phyloP scores from a whole-genome alignment of 2,329 filamentous ascomycete genomes.

The Cladosporium sp. region DNA sequence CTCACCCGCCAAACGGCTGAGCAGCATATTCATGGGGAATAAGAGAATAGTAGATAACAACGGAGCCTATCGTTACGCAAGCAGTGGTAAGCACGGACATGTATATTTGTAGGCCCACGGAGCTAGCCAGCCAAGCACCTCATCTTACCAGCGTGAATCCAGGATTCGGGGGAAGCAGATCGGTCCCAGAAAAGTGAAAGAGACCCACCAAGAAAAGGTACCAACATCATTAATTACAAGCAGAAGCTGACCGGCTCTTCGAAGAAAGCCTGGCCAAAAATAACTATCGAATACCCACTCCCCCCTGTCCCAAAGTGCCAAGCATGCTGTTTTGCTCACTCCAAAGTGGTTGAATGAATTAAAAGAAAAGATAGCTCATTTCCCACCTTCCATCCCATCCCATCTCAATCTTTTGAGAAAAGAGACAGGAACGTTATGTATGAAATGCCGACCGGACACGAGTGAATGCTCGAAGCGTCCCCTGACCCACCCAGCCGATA shows the following conservation, averaged over 20 bases:
- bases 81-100: too few relatives aligned
- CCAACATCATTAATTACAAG: too few relatives aligned
- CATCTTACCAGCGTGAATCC: neutral
- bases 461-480: neutral
- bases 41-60: too few relatives aligned
- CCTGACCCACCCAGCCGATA: neutral
- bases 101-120: too few relatives aligned
- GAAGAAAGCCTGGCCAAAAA: neutral
- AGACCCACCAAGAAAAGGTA: too few relatives aligned
- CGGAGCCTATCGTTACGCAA: too few relatives aligned
- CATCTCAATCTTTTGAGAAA: neutral
- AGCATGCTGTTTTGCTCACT: too few relatives aligned
- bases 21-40: too few relatives aligned
- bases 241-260: too few relatives aligned
- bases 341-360: neutral
- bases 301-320: neutral
- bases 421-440: neutral
- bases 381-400: neutral
- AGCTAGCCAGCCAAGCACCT: neutral
- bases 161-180: neutral
- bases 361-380: neutral
- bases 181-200: too few relatives aligned
- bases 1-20: too few relatives aligned
- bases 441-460: neutral
- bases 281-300: neutral